Evolutionary conservation across 768 basidiomycete genomes (phyloP), one percentile per base, ranked within the genome.

Genomic region (Cyathus striatus): DNA sequence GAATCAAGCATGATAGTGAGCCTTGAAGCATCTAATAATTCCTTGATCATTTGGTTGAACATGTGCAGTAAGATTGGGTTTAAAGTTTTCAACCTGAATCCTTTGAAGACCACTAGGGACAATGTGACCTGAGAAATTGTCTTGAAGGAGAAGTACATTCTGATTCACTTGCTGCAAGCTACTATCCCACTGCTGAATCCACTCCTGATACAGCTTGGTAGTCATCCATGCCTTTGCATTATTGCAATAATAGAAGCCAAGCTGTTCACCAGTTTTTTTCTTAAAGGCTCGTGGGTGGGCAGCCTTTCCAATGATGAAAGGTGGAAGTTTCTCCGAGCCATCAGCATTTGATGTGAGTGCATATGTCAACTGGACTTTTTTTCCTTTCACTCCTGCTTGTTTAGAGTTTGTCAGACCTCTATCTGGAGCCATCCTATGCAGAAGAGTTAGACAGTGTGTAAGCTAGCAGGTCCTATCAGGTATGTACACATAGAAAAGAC

Each of bases 211-310:
- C 3, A 64, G 42, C 7, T 23, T 33, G 0, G 46, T 33, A 2
- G 54, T 64, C 59, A 64, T 66, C 62, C 61, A 64, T 1, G 59
- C 57, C 38, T 58, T 66, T 7, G 42, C 48, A 50, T 64, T 66
- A 48, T 55, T 57, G 4, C 49, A 47, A 40, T 65, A 64, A 27
- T 55, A 41, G 38, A 63, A 64, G 4, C 58, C 57, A 38, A 61
- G 52, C 38, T 57, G 45, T 9, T 34, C 46, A 3, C 52, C 60
- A 16, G 46, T 43, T 33, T 59, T 54, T 6, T 52, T 54, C 5
- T 46, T 25, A 38, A 62, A 63, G 2, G 48, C 39, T 6, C 52
- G 46, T 13, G 63, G 63, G 38, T 49, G 37, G n/a, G 37, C 26
- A 13, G 50, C 37, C 34, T 57, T 58, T 26, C 59, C 64, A 44